phyloP scores from a whole-genome alignment of 805 yeast species.

The Metschnikowia borealis region DNA sequence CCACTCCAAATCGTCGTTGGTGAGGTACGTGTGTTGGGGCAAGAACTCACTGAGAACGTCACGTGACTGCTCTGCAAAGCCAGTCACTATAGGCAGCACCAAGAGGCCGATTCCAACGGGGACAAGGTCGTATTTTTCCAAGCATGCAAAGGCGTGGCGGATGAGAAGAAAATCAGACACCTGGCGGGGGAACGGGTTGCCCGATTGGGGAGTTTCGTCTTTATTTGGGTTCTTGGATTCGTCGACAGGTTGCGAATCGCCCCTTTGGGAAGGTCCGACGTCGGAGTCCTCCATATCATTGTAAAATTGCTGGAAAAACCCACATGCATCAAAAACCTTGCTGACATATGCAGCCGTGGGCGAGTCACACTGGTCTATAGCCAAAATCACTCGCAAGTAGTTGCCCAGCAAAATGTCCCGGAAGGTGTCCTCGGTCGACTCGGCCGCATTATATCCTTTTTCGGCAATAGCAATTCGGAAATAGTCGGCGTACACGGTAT shows the following conservation, averaged over 20 bases:
- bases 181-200: not conserved
- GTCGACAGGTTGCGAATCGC: too few species aligned
- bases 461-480: constrained; percentile 31
- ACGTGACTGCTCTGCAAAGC: constrained; percentile 21
- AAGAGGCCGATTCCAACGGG: constrained; percentile 70
- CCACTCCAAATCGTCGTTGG: constrained; percentile 80
- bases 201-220: too few species aligned
- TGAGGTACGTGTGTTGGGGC: constrained; percentile 56
- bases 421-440: constrained; percentile 36
- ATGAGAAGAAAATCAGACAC: constrained; percentile 56
- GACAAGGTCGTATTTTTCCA: constrained; percentile 49
- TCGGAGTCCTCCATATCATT: constrained; percentile 9
- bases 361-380: constrained; percentile 55
- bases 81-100: constrained; percentile 33
- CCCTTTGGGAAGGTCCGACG: too few species aligned
- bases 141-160: constrained; percentile 51
- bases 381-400: constrained; percentile 52
- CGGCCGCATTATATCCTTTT: constrained; percentile 16
- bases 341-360: constrained; percentile 63
- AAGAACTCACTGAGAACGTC: constrained; percentile 51
- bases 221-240: too few species aligned
- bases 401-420: constrained; percentile 53
- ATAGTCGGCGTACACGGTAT: constrained; percentile 30
- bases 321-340: constrained; percentile 60
- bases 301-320: constrained; percentile 45